These are phyloP conservation scores for Ogataea sp. DNA, from an alignment of 805 yeast species.

Conservation along the genomic window DNA sequence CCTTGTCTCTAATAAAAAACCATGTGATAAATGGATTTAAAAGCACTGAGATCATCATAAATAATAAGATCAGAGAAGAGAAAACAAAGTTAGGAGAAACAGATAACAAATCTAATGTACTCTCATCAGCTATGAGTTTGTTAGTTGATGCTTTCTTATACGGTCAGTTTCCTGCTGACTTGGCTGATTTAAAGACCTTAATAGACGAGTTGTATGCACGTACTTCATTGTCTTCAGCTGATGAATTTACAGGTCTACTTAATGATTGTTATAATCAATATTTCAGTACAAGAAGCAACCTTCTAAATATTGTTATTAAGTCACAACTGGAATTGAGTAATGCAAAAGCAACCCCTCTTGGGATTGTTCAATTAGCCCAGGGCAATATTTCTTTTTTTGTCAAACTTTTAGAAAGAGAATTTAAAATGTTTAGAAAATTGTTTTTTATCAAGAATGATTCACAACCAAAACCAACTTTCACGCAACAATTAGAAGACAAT, in stretches of 20 bases:
- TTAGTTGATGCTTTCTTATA: slow-evolving; percentile 59
- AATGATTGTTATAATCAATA: slow-evolving; percentile 60
- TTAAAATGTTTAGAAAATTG: slow-evolving; percentile 44
- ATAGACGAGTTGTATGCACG: slow-evolving; percentile 20
- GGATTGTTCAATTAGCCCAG: slow-evolving; percentile 54
- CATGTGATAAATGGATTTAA: slow-evolving; percentile 44
- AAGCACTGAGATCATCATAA: slow-evolving; percentile 20
- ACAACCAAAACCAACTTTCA: background rate
- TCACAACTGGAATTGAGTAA: slow-evolving; percentile 13
- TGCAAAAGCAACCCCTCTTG: slow-evolving; percentile 16
- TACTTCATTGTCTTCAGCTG: slow-evolving; percentile 15
- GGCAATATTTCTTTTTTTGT: slow-evolving; percentile 52
- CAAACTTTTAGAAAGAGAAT: slow-evolving; percentile 54
- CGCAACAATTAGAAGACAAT: too few species aligned
- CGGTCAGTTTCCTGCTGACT: slow-evolving; percentile 45
- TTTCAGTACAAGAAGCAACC: slow-evolving; percentile 44
- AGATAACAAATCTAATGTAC: background rate
- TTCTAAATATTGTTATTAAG: slow-evolving; percentile 34
- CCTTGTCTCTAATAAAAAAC: slow-evolving; percentile 66
- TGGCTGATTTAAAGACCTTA: slow-evolving; percentile 10
- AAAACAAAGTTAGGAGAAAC: slow-evolving; percentile 5
- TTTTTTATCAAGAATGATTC: slow-evolving; percentile 29
- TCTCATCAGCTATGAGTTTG: slow-evolving; percentile 21
- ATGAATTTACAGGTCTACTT: slow-evolving; percentile 55
- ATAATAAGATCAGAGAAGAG: slow-evolving; percentile 12